Evolutionary conservation across 2,329 filamentous ascomycete genomes (phyloP).

Genomic region (Fusarium nematophilum): DNA sequence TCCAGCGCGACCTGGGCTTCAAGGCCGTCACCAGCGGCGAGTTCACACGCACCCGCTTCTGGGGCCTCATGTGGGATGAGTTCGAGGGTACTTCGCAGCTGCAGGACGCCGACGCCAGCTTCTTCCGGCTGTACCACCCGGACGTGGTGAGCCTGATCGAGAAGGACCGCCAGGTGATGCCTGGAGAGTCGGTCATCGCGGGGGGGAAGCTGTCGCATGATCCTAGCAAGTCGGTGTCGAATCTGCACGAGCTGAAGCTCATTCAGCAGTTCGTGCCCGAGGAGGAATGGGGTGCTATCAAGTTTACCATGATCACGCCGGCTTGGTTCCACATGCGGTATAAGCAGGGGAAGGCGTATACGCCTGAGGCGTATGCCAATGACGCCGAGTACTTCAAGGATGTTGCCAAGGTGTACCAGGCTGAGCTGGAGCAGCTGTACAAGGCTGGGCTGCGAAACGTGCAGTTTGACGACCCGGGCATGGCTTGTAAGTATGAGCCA

Average conservation of each 20-base stretch:
- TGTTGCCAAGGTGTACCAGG: slow-evolving; percentile 73
- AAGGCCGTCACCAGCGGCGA: slow-evolving; percentile 78
- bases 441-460: slow-evolving; percentile 72
- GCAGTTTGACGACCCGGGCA: slow-evolving; percentile 75
- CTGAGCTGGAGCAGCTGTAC: slow-evolving; percentile 71
- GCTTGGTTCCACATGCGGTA: slow-evolving; percentile 52
- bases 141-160: slow-evolving; percentile 66
- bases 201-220: slow-evolving; percentile 59
- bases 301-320: slow-evolving; percentile 66
- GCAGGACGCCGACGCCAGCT: slow-evolving; percentile 61
- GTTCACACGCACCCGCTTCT: slow-evolving; percentile 63
- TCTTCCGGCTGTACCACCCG: slow-evolving; percentile 67
- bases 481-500: slow-evolving; percentile 66
- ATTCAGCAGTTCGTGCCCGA: slow-evolving; percentile 59
- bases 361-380: slow-evolving; percentile 41
- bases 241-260: slow-evolving; percentile 62
- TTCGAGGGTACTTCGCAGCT: slow-evolving; percentile 61
- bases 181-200: slow-evolving; percentile 66
- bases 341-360: slow-evolving; percentile 44
- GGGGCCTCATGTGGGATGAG: slow-evolving; percentile 66
- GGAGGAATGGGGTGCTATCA: slow-evolving; percentile 62
- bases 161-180: slow-evolving; percentile 65
- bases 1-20: slow-evolving; percentile 75
- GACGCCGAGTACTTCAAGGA: slow-evolving; percentile 70
- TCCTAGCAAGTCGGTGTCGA: slow-evolving; percentile 55